phyloP scores from a whole-genome alignment of 2,329 filamentous ascomycete species.

The Diaporthe capsici region DNA sequence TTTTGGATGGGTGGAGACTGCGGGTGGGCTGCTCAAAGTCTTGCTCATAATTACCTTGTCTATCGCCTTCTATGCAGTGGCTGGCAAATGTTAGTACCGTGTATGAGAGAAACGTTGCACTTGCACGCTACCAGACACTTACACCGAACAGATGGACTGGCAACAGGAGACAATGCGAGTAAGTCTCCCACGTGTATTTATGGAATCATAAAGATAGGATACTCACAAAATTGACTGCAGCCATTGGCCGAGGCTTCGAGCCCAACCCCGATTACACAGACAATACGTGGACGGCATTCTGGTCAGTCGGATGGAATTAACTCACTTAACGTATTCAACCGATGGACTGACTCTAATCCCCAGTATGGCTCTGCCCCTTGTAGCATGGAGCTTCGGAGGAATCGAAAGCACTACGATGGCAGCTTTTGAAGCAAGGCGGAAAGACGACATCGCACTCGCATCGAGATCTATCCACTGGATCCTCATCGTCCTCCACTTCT shows the following conservation, averaged over 20 bases:
- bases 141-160: background rate
- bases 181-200: background rate
- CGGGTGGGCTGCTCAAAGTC: conserved; percentile 44
- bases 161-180: background rate
- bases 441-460: conserved; percentile 38
- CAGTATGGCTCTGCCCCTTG: conserved; percentile 41
- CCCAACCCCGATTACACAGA: conserved; percentile 19
- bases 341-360: background rate
- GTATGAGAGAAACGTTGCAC: background rate
- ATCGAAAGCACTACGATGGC: conserved; percentile 43
- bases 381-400: conserved; percentile 42
- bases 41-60: conserved; percentile 41
- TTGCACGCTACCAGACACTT: background rate
- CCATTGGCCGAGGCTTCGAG: conserved; percentile 14
- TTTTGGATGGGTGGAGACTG: conserved; percentile 46
- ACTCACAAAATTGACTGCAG: background rate
- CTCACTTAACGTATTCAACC: background rate
- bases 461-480: conserved; percentile 41
- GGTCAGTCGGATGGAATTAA: background rate
- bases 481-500: conserved; percentile 34
- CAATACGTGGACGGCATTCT: conserved; percentile 34
- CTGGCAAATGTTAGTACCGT: conserved; percentile 32
- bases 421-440: conserved; percentile 42
- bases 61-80: conserved; percentile 42
- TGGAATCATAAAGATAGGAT: accelerated